Conservation (phyloP, 257 asterid species). For the Solanum bulbocastanum region DNA sequence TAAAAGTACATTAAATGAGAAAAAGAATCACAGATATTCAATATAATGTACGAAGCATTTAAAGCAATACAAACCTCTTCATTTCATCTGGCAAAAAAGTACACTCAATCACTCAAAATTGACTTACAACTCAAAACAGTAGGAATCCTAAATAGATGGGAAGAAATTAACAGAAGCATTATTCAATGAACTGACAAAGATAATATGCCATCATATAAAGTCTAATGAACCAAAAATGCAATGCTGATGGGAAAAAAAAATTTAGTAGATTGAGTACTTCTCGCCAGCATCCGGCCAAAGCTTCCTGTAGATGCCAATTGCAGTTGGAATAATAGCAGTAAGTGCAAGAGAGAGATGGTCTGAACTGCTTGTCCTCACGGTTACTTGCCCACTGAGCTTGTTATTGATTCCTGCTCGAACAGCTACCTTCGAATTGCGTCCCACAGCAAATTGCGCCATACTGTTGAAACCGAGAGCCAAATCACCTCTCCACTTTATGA, state of each 20-base stretch:
- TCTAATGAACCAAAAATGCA: constrained; percentile 6
- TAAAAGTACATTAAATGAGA: background rate
- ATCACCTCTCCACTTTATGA: constrained; percentile 92
- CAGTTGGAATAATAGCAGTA: constrained; percentile 61
- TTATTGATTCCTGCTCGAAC: constrained; percentile 91
- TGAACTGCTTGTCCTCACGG: constrained; percentile 89
- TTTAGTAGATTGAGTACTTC: constrained; percentile 58
- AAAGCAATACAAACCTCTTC: constrained; percentile 5
- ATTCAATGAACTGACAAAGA: constrained; percentile 19
- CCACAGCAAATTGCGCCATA: constrained; percentile 56
- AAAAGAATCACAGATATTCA: background rate
- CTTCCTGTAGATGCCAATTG: constrained; percentile 62
- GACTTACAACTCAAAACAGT: background rate
- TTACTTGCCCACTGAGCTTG: constrained; percentile 87
- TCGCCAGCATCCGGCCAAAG: constrained; percentile 50
- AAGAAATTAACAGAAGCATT: constrained; percentile 7
- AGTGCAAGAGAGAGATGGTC: constrained; percentile 89
- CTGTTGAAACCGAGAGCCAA: constrained; percentile 72
- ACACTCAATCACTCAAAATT: constrained; percentile 8
- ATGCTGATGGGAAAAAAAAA: constrained; percentile 6
- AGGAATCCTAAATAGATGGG: background rate
- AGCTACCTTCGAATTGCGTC: constrained; percentile 77
- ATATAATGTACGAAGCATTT: background rate
- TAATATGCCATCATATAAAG: background rate
- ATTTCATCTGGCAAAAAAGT: constrained; percentile 12